A percentile compares a stretch with the other conserved stretches of the same genome.
These are phyloP conservation scores for Reutealis trisperma DNA, from an alignment of 345 rosid genomes.

Conservation along the genomic window DNA sequence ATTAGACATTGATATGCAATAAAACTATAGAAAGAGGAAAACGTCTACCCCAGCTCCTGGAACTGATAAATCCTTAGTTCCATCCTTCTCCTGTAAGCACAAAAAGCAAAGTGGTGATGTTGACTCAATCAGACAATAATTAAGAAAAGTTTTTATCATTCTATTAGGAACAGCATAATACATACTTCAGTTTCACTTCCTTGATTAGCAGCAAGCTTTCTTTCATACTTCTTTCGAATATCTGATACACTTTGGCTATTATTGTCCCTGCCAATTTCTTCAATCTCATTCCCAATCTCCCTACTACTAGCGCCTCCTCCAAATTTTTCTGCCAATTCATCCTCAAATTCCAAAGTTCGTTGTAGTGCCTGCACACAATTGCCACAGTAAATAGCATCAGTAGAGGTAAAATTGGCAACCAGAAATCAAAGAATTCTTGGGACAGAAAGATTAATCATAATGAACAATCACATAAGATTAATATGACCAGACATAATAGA, in stretches of 20 bases:
- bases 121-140: slow-evolving; percentile 5
- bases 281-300: slow-evolving; percentile 71
- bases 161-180: slow-evolving; percentile 4
- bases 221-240: slow-evolving; percentile 93
- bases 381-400: slow-evolving; percentile 1
- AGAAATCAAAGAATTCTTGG: slow-evolving; percentile 5
- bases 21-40: slow-evolving; percentile 14
- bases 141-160: neutral
- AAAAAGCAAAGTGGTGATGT: slow-evolving; percentile 21
- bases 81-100: slow-evolving; percentile 66
- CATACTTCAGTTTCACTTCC: slow-evolving; percentile 60
- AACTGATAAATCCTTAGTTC: slow-evolving; percentile 72
- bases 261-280: slow-evolving; percentile 75
- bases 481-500: neutral
- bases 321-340: slow-evolving; percentile 92
- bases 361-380: slow-evolving; percentile 68
- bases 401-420: neutral
- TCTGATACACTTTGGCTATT: slow-evolving; percentile 70
- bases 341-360: slow-evolving; percentile 94
- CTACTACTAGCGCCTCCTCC: slow-evolving; percentile 72
- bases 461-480: neutral
- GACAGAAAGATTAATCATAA: neutral
- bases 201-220: slow-evolving; percentile 81
- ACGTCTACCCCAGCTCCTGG: slow-evolving; percentile 92
- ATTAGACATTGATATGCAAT: neutral